These are phyloP conservation scores for Conoideocrella luteorostrata DNA, from an alignment of 2,329 filamentous ascomycete species.

Conservation along the genomic window DNA sequence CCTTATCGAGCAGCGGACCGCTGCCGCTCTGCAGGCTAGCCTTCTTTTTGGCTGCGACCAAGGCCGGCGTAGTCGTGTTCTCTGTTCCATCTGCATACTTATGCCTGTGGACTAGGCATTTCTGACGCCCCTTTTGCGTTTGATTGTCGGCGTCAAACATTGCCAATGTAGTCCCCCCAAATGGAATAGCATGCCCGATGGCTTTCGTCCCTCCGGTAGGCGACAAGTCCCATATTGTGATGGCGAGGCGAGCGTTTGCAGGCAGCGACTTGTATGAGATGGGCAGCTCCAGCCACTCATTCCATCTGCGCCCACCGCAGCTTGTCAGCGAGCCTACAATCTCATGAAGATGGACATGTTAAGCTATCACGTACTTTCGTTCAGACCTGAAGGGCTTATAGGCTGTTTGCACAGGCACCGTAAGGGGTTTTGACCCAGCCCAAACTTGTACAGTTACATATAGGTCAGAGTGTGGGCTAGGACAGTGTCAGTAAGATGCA, in stretches of 20 bases:
- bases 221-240: constrained; percentile 93
- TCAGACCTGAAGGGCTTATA: constrained; percentile 85
- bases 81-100: constrained; percentile 80
- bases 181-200: constrained; percentile 75
- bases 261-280: constrained; percentile 79
- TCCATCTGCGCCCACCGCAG: constrained; percentile 57
- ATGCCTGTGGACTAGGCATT: constrained; percentile 78
- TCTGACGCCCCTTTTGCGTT: constrained; percentile 84
- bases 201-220: constrained; percentile 66
- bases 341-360: not conserved
- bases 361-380: constrained; percentile 40
- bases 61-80: constrained; percentile 67
- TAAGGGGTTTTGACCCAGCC: constrained; percentile 91
- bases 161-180: constrained; percentile 85
- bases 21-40: constrained; percentile 44
- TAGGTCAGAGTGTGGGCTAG: constrained; percentile 74
- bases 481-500: constrained; percentile 15
- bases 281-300: constrained; percentile 90
- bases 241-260: constrained; percentile 73
- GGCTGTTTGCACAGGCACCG: constrained; percentile 83
- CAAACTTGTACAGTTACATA: constrained; percentile 91
- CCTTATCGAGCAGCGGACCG: constrained; percentile 53
- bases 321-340: no score
- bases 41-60: constrained; percentile 50
- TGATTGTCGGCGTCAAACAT: constrained; percentile 94